These are phyloP conservation scores for Pleurotus sapidus DNA, from an alignment of 768 basidiomycete species.

Conservation along the genomic window DNA sequence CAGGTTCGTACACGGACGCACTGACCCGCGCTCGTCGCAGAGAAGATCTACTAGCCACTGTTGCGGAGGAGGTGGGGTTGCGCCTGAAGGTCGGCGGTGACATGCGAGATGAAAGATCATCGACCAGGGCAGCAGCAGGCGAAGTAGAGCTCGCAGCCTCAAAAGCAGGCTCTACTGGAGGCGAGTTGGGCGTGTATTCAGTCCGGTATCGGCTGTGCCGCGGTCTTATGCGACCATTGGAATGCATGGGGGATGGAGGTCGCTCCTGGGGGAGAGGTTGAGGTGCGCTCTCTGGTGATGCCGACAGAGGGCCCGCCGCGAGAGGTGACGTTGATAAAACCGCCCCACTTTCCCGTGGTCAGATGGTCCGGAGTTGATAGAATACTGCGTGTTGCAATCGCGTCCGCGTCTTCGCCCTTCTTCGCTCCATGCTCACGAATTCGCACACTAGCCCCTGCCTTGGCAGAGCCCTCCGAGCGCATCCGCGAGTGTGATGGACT, in stretches of 20 bases:
- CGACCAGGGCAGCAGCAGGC: constrained; percentile 8
- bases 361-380: neutral
- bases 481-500: constrained; percentile 26
- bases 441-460: constrained; percentile 11
- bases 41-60: constrained; percentile 37
- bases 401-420: constrained; percentile 9
- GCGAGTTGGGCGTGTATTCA: constrained; percentile 33
- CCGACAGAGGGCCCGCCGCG: neutral
- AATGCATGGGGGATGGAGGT: neutral
- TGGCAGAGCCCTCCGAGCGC: constrained; percentile 25
- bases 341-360: neutral
- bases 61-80: constrained; percentile 21
- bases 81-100: constrained; percentile 13
- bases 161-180: constrained; percentile 12
- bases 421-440: constrained; percentile 18
- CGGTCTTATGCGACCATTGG: constrained; percentile 17
- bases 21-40: constrained; percentile 51
- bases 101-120: constrained; percentile 13
- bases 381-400: neutral
- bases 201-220: constrained; percentile 52
- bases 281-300: neutral
- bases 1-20: constrained; percentile 63
- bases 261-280: neutral
- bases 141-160: constrained; percentile 14
- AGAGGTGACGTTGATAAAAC: neutral